Base-by-base conservation (phyloP, 306 rosid genomes). In the Quillaja saponaria region DNA sequence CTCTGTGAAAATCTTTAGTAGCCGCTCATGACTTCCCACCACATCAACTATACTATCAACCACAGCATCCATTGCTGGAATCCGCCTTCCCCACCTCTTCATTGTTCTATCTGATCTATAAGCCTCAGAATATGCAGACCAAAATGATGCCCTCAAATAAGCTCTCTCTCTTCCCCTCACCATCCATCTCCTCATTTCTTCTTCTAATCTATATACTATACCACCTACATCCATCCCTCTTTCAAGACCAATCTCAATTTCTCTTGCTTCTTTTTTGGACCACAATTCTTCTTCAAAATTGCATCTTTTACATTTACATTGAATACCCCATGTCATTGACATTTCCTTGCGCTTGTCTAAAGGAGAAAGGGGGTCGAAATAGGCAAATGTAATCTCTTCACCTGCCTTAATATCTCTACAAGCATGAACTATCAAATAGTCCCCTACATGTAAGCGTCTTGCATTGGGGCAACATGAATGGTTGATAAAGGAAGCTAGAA, bases 401-500 rank as follows among this genome's bases (percentile, higher is more conserved):
- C 85, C 90, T 5, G 91, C 84, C 54, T 84, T 86, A 35, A 92
- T 57, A 68, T 92, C 98, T 63, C 87, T 86, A 0, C 96, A 84
- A 53, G 95, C 84, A 75, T 86, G 95, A 69, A 86, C 82, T 28
- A 84, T 58, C 61, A 82, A 78, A 72, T 84, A 72, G 53, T 88
- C 95, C 61, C 95, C 99, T 4, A 84, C 84, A 51, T 92, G 99
- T 50, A 86, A 46, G 0, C 96, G 80, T 72, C 94, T 81, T 12
- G 78, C 76, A 55, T 89, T 92, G 14, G 99, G 95, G 10, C 61
- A 63, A 12, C 99, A 92, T 0, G 95, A 86, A 73, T 92, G 99
- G 76, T 89, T 89, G 50, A 92, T 66, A 67, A 89, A 86, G 4
- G 94, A 52, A 48, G 99, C 81, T 10, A 86, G 76, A 40, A 92